Evolutionary conservation across 2,329 filamentous ascomycete genomes (phyloP), one percentile per base, ranked within the genome.

Genomic region (Tolypocladium pustulatum): DNA sequence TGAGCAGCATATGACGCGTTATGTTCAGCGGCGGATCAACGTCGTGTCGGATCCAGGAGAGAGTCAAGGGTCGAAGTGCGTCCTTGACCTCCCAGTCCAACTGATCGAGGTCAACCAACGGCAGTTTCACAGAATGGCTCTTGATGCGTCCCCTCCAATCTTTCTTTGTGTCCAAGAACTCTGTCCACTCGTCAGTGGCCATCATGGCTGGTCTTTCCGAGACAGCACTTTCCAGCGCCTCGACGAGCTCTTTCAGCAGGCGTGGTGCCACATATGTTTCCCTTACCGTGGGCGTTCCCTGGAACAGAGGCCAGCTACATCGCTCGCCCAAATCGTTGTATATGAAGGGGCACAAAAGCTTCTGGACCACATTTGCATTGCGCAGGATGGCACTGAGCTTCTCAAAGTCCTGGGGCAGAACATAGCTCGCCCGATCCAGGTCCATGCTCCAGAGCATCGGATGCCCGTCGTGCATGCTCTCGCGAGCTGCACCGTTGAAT

Each of bases 1-100:
- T 77, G 0, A 85, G 74, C 0, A 86, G 68, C 30, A 82, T 62
- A 62, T 82, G 77, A 3, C 71, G 69, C 0, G 73, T 76, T 3
- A 75, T 62, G 17, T 66, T 67, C 32, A 75, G 66, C 1, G 68
- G 65, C 3, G 73, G 69, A 34, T 74, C 69, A 15, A 73, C 64
- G 4, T 71, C 68, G 10, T 62, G 61, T 1, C 64, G 65, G 2
- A 64, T 12, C 67, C 72, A 72, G 10, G 62, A 61, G 0, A 61
- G 58, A 0, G 64, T 63, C 17, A 66, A 59, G 1, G 64, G 65
- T 27, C 60, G 58, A 22, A 70, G 27, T 7, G 43, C 57, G 3
- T 63, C 43, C 52, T 67, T 66, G 30, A 70, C 58, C 7, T 60
- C 59, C 10, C 25, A 25, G 37, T 70, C 66, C 37, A 71, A 55